Conservation (phyloP, 2,329 filamentous ascomycete species). For the Fusarium foetens region DNA sequence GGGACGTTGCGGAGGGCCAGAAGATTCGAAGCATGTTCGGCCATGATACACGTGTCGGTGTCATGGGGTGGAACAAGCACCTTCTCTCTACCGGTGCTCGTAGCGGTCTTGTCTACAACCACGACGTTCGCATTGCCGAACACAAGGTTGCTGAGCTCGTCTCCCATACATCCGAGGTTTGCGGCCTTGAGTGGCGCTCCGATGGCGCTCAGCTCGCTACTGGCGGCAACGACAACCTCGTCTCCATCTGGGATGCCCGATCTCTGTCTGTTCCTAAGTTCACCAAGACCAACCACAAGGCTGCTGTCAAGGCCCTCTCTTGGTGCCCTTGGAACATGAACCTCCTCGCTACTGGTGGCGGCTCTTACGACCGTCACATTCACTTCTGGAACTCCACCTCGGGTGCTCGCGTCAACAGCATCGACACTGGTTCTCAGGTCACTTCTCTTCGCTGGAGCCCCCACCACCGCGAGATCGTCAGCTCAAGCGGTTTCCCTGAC, state of each 20-base stretch:
- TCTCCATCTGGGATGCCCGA: slow-evolving; percentile 98
- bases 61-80: slow-evolving; percentile 99
- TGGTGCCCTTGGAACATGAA: slow-evolving; percentile 99
- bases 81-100: slow-evolving; percentile 93
- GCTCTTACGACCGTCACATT: slow-evolving; percentile 96
- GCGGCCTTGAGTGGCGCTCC: slow-evolving; percentile 95
- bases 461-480: slow-evolving; percentile 97
- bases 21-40: slow-evolving; percentile 99
- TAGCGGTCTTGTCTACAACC: slow-evolving; percentile 96
- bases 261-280: slow-evolving; percentile 95
- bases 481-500: slow-evolving; percentile 97
- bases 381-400: slow-evolving; percentile 99
- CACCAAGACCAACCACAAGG: slow-evolving; percentile 99
- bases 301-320: slow-evolving; percentile 95
- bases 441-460: slow-evolving; percentile 97
- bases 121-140: slow-evolving; percentile 95
- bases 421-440: slow-evolving; percentile 97
- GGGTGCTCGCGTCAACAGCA: slow-evolving; percentile 97
- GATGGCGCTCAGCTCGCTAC: slow-evolving; percentile 97
- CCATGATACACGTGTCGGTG: slow-evolving; percentile 94
- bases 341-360: slow-evolving; percentile 94
- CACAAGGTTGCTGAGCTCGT: slow-evolving; percentile 98
- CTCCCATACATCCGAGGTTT: slow-evolving; percentile 97
- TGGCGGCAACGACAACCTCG: slow-evolving; percentile 98
- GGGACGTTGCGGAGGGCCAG: slow-evolving; percentile 93